phyloP scores from a whole-genome alignment of 1,284 basidiomycete species.

The Sporisorium sorghi region DNA sequence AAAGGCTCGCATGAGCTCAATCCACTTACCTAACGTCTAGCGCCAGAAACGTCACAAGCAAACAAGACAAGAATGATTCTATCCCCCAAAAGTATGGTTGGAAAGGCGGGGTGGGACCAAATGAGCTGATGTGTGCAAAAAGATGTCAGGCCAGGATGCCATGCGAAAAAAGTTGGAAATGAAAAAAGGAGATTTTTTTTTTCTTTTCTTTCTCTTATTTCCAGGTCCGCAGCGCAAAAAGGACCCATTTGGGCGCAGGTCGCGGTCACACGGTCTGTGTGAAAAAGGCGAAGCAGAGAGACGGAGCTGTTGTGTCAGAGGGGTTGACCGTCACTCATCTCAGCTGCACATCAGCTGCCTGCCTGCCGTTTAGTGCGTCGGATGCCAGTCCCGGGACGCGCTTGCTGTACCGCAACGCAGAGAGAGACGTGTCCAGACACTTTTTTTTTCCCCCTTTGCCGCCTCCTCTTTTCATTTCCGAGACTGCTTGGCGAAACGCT shows the following conservation, averaged over 20 bases:
- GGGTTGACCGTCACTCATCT: not conserved
- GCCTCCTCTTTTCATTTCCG: too few species aligned
- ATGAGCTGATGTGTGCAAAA: too few species aligned
- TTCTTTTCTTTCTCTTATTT: too few species aligned
- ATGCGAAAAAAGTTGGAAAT: too few species aligned
- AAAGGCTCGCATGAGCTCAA: too few species aligned
- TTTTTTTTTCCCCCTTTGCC: too few species aligned
- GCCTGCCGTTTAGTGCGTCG: slow-evolving; percentile 12
- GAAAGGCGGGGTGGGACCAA: too few species aligned
- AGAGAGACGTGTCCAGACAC: not conserved
- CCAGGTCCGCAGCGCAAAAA: not conserved
- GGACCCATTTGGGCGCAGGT: not conserved
- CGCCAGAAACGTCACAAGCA: too few species aligned
- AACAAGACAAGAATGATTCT: too few species aligned
- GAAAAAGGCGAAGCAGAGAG: not conserved
- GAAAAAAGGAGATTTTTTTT: not conserved
- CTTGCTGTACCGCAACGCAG: not conserved
- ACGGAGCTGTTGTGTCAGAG: not conserved
- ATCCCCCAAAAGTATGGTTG: too few species aligned
- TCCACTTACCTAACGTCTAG: too few species aligned
- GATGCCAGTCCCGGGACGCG: slow-evolving; percentile 7
- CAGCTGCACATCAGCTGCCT: not conserved
- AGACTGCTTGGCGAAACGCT: too few species aligned
- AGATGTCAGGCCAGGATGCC: not conserved
- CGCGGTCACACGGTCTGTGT: not conserved